Evolutionary conservation across 257 asterid genomes (phyloP).

Genomic region (Thymus mandschuricus): DNA sequence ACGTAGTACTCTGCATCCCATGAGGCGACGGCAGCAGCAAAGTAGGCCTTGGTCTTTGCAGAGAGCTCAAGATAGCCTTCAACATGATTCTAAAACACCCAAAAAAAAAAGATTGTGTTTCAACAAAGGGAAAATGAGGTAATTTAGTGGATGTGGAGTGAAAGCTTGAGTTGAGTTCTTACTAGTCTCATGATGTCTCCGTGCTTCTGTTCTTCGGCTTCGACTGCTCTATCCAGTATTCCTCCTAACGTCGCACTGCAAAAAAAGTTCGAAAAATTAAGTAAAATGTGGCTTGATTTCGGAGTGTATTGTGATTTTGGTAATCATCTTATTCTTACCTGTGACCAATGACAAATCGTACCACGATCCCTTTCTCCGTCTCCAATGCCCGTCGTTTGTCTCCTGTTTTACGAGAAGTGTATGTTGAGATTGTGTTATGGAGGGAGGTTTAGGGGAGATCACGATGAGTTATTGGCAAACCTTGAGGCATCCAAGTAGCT

Average conservation of each 20-base stretch:
- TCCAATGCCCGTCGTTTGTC: conserved; percentile 68
- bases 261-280: neutral
- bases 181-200: conserved; percentile 96
- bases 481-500: conserved; percentile 97
- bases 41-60: conserved; percentile 86
- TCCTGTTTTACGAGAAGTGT: conserved; percentile 42
- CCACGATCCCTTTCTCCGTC: conserved; percentile 73
- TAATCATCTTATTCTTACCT: conserved; percentile 55
- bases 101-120: neutral
- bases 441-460: conserved; percentile 6
- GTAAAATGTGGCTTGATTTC: neutral
- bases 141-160: neutral
- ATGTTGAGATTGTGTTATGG: conserved; percentile 21
- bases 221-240: conserved; percentile 81
- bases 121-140: neutral
- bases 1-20: conserved; percentile 96
- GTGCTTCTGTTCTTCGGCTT: conserved; percentile 84
- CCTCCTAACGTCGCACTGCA: conserved; percentile 88
- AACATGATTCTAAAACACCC: conserved; percentile 67
- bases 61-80: conserved; percentile 95
- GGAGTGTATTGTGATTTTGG: neutral
- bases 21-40: conserved; percentile 70
- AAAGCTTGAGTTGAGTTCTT: conserved; percentile 5
- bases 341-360: conserved; percentile 89
- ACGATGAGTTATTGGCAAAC: conserved; percentile 32